Percentiles rank a stretch among this genome's conserved stretches.
Evolutionary conservation across 805 yeast genomes (phyloP).

Genomic region (Ogataea ramenticola): DNA sequence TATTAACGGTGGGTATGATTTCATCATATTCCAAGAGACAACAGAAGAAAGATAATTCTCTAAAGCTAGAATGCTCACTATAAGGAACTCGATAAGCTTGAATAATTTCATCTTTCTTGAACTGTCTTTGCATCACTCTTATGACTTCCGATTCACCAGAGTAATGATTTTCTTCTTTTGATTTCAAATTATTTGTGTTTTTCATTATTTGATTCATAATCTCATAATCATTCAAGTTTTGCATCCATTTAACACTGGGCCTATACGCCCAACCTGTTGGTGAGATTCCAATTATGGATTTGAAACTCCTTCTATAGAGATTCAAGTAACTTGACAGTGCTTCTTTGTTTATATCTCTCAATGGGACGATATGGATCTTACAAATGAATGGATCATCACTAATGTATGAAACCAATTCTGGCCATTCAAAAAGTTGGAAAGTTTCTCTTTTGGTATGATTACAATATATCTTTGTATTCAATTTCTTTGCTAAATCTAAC

Average conservation of each 20-base stretch:
- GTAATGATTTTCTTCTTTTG: not conserved
- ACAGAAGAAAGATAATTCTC: conserved; percentile 68
- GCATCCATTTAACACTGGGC: conserved; percentile 13
- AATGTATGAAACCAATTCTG: conserved; percentile 31
- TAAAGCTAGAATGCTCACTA: conserved; percentile 88
- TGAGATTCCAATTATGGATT: conserved; percentile 59
- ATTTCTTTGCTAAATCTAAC: conserved; percentile 44
- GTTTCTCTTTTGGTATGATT: conserved; percentile 40
- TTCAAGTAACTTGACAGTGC: conserved; percentile 44
- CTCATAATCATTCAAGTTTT: conserved; percentile 2
- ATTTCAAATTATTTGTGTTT: not conserved
- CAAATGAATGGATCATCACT: conserved; percentile 38
- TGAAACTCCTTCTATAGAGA: conserved; percentile 38
- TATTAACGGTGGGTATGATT: conserved; percentile 77
- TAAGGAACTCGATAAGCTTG: conserved; percentile 66
- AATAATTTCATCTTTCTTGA: conserved; percentile 24
- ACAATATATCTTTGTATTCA: conserved; percentile 51
- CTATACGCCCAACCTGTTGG: conserved; percentile 91
- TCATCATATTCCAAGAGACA: conserved; percentile 38
- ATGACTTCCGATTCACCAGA: conserved; percentile 1
- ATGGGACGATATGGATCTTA: conserved; percentile 67
- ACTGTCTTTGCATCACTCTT: conserved; percentile 21
- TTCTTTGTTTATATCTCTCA: conserved; percentile 45
- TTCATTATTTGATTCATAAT: conserved; percentile 6
- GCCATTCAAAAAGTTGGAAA: conserved; percentile 39